These are phyloP conservation scores for Pseudocercospora fijiensis DNA, from an alignment of 2,329 filamentous ascomycete genomes.

Conservation along the genomic window DNA sequence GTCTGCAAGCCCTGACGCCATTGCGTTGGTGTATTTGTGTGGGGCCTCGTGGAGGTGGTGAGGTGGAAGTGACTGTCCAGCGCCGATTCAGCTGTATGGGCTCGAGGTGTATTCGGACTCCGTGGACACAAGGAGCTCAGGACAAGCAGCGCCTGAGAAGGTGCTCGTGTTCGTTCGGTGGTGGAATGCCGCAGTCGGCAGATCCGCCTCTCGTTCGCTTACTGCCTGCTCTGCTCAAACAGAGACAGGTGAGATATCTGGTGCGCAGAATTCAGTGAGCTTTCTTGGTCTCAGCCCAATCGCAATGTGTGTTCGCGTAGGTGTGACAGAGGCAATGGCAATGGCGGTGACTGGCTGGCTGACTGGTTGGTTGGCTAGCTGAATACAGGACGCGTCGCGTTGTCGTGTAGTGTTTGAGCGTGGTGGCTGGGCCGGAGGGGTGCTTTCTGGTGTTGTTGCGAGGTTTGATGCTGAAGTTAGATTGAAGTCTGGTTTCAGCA, in stretches of 20 bases:
- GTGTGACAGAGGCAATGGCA: background rate
- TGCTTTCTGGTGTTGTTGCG: constrained; percentile 3
- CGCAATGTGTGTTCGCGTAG: background rate
- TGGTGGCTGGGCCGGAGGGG: background rate
- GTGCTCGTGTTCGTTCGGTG: background rate
- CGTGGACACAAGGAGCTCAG: background rate
- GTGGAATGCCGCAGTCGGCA: background rate
- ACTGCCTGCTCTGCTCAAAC: background rate
- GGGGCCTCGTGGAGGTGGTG: constrained; percentile 4
- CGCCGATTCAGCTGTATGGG: background rate
- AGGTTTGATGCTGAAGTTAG: background rate
- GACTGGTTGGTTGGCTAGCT: background rate
- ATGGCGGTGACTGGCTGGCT: background rate
- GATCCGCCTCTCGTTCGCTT: background rate
- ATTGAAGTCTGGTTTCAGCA: constrained; percentile 2
- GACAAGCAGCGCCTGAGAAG: background rate
- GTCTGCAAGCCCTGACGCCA: constrained; percentile 54
- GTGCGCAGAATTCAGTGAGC: constrained; percentile 8
- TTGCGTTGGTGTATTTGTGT: constrained; percentile 31
- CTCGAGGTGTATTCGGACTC: background rate
- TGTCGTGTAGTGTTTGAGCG: background rate
- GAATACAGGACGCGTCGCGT: background rate
- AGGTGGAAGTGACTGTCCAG: background rate
- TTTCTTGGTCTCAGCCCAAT: background rate
- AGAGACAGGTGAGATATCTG: background rate